phyloP scores from a whole-genome alignment of 2,329 filamentous ascomycete species.

The Hymenoscyphus linearis region DNA sequence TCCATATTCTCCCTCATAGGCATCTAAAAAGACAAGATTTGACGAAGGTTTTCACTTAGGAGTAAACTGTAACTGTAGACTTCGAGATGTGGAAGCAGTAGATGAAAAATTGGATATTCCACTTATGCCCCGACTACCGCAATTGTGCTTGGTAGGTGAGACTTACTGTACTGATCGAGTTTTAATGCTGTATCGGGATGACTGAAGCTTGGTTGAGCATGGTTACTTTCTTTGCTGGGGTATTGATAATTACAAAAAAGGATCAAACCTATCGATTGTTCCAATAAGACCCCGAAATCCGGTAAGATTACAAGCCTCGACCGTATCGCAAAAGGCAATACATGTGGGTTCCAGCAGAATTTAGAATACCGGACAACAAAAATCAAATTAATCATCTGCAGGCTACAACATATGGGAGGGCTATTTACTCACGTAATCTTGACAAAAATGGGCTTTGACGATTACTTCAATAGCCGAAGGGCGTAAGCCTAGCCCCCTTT shows the following conservation, averaged over 20 bases:
- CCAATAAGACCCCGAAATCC: not conserved
- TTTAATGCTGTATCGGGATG: not conserved
- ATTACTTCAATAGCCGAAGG: not conserved
- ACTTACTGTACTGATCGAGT: not conserved
- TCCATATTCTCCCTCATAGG: not conserved
- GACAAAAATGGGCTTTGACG: not conserved
- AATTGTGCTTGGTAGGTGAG: not conserved
- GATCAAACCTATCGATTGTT: not conserved
- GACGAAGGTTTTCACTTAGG: too few species aligned
- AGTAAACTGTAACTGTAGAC: not conserved
- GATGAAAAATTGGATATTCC: not conserved
- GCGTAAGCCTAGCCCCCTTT: not conserved
- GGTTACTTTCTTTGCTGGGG: not conserved
- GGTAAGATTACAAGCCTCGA: too few species aligned
- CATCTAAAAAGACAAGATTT: too few species aligned
- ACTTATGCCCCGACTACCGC: not conserved
- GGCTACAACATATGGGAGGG: not conserved
- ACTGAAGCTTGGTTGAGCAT: not conserved
- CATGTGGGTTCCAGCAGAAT: not conserved
- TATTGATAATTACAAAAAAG: not conserved
- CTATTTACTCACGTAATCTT: not conserved
- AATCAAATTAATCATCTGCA: not conserved
- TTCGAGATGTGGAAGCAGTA: too few species aligned
- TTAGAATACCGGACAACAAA: not conserved
- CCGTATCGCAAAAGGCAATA: not conserved